Percentiles rank a stretch among this genome's conserved stretches.
Conservation (phyloP, 2,329 filamentous ascomycete species). For the Onygenales sp. region DNA sequence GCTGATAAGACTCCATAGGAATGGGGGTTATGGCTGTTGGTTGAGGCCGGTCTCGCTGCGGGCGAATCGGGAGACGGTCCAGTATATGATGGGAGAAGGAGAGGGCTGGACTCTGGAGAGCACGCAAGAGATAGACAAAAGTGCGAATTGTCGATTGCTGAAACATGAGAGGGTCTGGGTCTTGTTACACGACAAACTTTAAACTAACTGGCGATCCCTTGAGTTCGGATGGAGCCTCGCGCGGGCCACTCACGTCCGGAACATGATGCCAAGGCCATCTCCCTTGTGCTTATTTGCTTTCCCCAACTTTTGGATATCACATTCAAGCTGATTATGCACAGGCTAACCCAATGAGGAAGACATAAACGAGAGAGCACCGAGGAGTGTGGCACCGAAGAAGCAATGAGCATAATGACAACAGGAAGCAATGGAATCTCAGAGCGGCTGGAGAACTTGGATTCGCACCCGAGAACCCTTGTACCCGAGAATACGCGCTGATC, state of each 20-base stretch:
- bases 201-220: not conserved
- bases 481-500: not conserved
- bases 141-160: not conserved
- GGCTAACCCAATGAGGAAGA: constrained; percentile 2
- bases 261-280: not conserved
- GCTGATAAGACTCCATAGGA: no score
- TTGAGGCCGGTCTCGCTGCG: no score
- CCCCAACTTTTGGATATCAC: not conserved
- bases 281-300: not conserved
- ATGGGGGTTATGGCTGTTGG: no score
- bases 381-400: not conserved
- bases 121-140: no score
- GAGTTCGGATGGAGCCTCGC: not conserved
- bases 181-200: not conserved
- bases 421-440: no score
- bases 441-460: no score
- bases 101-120: no score
- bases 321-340: not conserved
- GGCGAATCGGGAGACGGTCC: no score
- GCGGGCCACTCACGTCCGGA: not conserved
- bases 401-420: not conserved
- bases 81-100: no score
- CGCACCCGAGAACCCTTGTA: no score
- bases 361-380: not conserved
- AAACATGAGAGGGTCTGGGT: constrained; percentile 1